Percentiles rank a stretch among this genome's conserved stretches.
Evolutionary conservation across 23 red algal genomes (phyloP).

Genomic region (Gracilaria domingensis): DNA sequence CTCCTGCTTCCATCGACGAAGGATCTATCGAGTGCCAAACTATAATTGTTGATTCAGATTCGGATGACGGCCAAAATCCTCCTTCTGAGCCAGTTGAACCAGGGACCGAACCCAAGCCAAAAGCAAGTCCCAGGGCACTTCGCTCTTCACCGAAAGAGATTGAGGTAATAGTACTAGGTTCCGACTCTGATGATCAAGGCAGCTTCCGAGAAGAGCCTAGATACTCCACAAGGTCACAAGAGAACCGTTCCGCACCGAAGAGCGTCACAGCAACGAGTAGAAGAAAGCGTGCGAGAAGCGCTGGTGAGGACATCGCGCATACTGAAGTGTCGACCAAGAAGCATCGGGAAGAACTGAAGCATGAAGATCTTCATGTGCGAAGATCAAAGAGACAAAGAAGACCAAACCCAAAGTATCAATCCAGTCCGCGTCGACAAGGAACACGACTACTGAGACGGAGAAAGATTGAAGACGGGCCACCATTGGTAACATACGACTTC

Average conservation of each 20-base stretch:
- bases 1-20: slow-evolving; percentile 1
- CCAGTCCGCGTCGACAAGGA: slow-evolving; percentile 2
- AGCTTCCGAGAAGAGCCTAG: not conserved
- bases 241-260: not conserved
- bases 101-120: not conserved
- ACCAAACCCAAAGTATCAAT: not conserved
- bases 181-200: not conserved
- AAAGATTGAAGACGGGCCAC: not conserved
- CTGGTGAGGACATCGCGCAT: not conserved
- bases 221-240: not conserved
- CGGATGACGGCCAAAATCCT: not conserved
- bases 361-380: not conserved
- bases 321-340: not conserved
- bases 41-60: slow-evolving; percentile 11
- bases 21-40: not conserved
- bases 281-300: not conserved
- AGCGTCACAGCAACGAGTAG: not conserved
- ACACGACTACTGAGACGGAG: not conserved
- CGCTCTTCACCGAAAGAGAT: not conserved
- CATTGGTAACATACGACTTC: not conserved
- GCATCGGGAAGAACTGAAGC: not conserved
- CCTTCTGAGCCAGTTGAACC: too few relatives aligned
- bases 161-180: not conserved
- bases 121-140: not conserved
- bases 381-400: slow-evolving; percentile 9